Base-by-base conservation (phyloP, 1,284 basidiomycete species). In the Rugosomyces carneus region DNA sequence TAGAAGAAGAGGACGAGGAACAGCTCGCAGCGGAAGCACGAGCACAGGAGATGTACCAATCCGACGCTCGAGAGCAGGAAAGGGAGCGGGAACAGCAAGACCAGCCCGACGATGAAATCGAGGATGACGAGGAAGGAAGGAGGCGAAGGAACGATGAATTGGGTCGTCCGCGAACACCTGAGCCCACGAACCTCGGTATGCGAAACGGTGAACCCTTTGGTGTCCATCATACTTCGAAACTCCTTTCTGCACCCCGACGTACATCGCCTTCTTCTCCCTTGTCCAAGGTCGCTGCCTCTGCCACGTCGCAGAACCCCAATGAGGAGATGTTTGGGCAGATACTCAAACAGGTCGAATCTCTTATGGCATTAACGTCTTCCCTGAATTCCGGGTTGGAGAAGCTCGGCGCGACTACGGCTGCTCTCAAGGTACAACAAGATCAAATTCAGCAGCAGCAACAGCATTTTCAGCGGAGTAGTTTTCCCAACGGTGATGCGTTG, bases 1-100 rank as follows among this genome's bases (percentile, higher is more conserved):
- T 88, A 0, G 81, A 83, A 0, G 84, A 87, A 56, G 84, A 84
- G 55, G 83, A 86, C 45, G 84, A 88, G 54, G 78, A 81, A 42
- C 70, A 78, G 56, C 52, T 79, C 11, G 68, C 63, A 0, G 63
- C 62, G 1, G 72, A 48, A 9, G 45, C 40, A 5, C 47, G 41
- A 42, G 47, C 43, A 11, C 44, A 47, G 11, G 43, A 52, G 9
- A 41, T 40, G 19, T 49, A 47, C 8, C 38, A 51, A 13, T 50
- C 42, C 2, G 51, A 56, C 18, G 34, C 20, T 8, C 31, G 8
- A 43, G 55, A 38, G 40, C 38, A 32, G 27, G 47, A 67, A 29
- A 61, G 62, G 38, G 68, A 63, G 42, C 66, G 64, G 29, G 70
- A 72, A 44, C 72, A 76, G 32, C 40, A 50, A 19, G 37, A 54